Evolutionary conservation across 1,284 basidiomycete genomes (phyloP).

Genomic region (Jaminaea rosea): DNA sequence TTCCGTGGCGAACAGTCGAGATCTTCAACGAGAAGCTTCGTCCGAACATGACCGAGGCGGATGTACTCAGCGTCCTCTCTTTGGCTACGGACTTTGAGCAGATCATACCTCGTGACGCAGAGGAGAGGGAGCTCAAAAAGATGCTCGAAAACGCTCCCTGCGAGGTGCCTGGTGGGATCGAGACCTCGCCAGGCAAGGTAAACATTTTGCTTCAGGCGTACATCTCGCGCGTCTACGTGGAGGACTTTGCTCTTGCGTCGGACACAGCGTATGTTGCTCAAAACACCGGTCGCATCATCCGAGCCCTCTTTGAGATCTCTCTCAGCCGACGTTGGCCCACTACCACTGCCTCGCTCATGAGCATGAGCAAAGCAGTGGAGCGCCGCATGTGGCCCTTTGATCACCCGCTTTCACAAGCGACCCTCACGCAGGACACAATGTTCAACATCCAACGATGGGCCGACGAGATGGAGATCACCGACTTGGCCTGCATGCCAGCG

Average conservation of each 20-base stretch:
- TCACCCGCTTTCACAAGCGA: constrained; percentile 69
- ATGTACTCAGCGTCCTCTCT: constrained; percentile 75
- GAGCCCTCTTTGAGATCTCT: constrained; percentile 87
- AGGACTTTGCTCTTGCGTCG: constrained; percentile 94
- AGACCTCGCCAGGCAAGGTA: constrained; percentile 79
- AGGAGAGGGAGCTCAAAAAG: constrained; percentile 70
- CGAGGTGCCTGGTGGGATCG: constrained; percentile 59
- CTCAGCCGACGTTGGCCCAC: constrained; percentile 84
- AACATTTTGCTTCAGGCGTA: constrained; percentile 89
- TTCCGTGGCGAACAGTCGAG: constrained; percentile 76
- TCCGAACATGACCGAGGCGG: constrained; percentile 83
- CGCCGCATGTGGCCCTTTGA: constrained; percentile 89
- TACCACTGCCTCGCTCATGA: constrained; percentile 69
- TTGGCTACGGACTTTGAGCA: constrained; percentile 95
- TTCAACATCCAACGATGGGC: constrained; percentile 73
- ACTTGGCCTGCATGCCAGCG: constrained; percentile 67
- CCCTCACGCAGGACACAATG: constrained; percentile 57
- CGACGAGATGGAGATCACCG: constrained; percentile 69
- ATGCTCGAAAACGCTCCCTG: constrained; percentile 56
- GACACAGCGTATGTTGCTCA: constrained; percentile 73
- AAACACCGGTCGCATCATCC: constrained; percentile 87
- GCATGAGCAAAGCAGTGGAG: constrained; percentile 68
- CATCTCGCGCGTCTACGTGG: constrained; percentile 69
- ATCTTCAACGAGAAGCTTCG: constrained; percentile 77
- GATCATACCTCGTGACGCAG: constrained; percentile 83